phyloP scores from a whole-genome alignment of 305 asterid genomes.

The Plantago coronopus region DNA sequence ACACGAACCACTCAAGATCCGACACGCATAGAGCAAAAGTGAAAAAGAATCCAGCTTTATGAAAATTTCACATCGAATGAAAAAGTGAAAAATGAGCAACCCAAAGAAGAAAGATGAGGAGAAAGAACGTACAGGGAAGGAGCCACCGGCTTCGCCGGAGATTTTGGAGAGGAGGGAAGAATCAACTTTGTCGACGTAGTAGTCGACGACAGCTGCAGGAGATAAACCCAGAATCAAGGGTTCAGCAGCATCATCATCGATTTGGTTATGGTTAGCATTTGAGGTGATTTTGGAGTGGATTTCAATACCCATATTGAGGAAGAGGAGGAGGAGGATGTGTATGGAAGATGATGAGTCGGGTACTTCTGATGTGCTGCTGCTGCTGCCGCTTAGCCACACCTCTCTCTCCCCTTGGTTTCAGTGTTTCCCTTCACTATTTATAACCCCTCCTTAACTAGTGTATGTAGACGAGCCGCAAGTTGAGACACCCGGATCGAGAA shows the following conservation, averaged over 20 bases:
- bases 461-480: no score
- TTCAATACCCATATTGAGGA: constrained; percentile 61
- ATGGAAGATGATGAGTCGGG: no score
- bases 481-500: no score
- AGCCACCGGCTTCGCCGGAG: constrained; percentile 90
- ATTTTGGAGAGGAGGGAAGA: constrained; percentile 79
- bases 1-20: no score
- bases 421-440: constrained; percentile 23
- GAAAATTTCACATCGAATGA: constrained; percentile 13
- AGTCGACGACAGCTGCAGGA: constrained; percentile 91
- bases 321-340: no score
- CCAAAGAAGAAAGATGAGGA: background rate
- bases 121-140: constrained; percentile 62
- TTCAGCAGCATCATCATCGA: constrained; percentile 15
- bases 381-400: constrained; percentile 27
- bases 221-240: constrained; percentile 78
- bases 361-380: constrained; percentile 5
- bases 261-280: constrained; percentile 19
- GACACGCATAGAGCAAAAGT: background rate
- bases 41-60: constrained; percentile 22
- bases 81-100: background rate
- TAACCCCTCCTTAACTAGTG: constrained; percentile 18
- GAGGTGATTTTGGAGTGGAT: constrained; percentile 31
- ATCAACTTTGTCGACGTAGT: constrained; percentile 83
- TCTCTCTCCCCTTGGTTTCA: constrained; percentile 16